phyloP scores from a whole-genome alignment of 1,284 basidiomycete species.

The Dichomitus squalens region DNA sequence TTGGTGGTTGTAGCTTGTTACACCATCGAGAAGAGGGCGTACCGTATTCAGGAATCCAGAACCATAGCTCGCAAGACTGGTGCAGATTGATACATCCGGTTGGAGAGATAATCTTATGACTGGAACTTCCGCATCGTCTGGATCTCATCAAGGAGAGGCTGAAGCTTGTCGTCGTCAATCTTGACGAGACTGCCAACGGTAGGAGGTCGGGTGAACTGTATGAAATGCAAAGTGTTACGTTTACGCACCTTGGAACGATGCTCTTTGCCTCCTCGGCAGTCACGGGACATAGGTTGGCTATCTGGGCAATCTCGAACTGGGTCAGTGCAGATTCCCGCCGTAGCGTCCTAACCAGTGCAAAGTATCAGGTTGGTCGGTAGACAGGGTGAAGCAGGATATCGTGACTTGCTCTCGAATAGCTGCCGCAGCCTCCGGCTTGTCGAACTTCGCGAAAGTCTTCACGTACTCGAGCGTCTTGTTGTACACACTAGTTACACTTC shows the following conservation, averaged over 20 bases:
- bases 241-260: slow-evolving; percentile 77
- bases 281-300: slow-evolving; percentile 88
- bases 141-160: slow-evolving; percentile 82
- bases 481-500: slow-evolving; percentile 64
- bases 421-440: slow-evolving; percentile 82
- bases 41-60: no score
- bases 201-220: no score
- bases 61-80: background rate
- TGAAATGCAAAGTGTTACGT: no score
- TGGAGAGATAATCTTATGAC: slow-evolving; percentile 42
- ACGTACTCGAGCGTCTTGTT: slow-evolving; percentile 94
- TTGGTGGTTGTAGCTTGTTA: no score
- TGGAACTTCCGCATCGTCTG: slow-evolving; percentile 90
- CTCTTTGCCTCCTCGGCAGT: slow-evolving; percentile 91
- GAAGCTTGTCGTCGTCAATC: slow-evolving; percentile 84
- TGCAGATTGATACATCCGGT: no score
- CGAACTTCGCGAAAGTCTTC: slow-evolving; percentile 88
- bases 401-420: slow-evolving; percentile 83
- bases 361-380: background rate
- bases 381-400: no score
- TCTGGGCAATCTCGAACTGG: slow-evolving; percentile 91
- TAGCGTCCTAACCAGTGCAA: slow-evolving; percentile 52
- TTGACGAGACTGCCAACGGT: slow-evolving; percentile 66
- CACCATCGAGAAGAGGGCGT: no score
- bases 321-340: slow-evolving; percentile 77